Base-by-base conservation (phyloP, 1,284 basidiomycete genomes). In the Cerioporus squamosus region DNA sequence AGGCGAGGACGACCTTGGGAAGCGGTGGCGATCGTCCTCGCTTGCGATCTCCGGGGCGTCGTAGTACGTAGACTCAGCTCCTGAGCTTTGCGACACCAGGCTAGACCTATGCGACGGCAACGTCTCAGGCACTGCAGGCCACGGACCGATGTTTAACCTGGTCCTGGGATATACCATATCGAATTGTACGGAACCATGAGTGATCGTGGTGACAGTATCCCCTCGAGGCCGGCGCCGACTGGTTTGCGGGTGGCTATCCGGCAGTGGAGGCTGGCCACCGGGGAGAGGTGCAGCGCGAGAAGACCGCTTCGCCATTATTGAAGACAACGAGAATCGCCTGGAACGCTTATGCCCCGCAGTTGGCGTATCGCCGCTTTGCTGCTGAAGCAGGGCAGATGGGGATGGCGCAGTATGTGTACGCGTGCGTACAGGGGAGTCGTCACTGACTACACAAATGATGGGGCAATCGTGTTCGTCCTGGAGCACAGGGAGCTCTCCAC, bases 301-400 rank as follows among this genome's bases (percentile, higher is more conserved):
- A 0, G 62, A 47, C 8, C 59, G 66, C 44, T 60, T 66, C 3
- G 66, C 69, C 31, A 72, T 64, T 20, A 65, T 64, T n/a, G 70
- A 71, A 5, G 71, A 69, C 4, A 72, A 58, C 4, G 71, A 73
- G 53, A 72, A 73, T 5, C 71, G 63, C 8, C 71, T 62, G 3
- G 62, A 61, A 8, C 66, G 60, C 49, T 61, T 57, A 14, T 64
- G 61, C 44, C 53, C 63, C 29, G 60, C 55, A 7, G 53, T 53
- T 29, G 50, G 43, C 12, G 23, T 10, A 20, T 50, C 31, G 36
- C 42, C 6, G 20, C 44, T 44, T 3, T 20, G 29, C 9, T 22
- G 26, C 22, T 43, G 3, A 6, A 50, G 26, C 5, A 31, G 5
- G 2, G 48, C 47, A 12, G 55, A 40, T n/a, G 48, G 52, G 5